Percentiles rank a stretch among this genome's conserved stretches.
Evolutionary conservation across 1,139 yeast species (phyloP).

Genomic region (Protomyces macrosporus): DNA sequence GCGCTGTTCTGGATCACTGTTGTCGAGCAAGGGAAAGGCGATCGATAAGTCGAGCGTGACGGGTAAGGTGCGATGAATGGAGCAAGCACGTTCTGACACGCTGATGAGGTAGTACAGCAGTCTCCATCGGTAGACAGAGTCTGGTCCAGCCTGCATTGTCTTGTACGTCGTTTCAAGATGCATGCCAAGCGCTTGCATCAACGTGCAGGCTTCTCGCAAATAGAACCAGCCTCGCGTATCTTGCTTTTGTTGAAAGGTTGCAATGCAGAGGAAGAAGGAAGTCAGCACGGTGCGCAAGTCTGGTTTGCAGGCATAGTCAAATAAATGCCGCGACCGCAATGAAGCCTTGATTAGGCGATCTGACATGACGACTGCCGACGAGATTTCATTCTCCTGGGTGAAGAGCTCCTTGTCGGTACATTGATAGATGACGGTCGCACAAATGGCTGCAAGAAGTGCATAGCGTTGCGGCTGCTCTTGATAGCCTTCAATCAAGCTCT

Average conservation of each 20-base stretch:
- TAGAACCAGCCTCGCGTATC: not conserved
- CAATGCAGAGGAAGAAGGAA: not conserved
- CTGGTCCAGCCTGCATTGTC: not conserved
- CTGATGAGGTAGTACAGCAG: not conserved
- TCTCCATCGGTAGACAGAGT: not conserved
- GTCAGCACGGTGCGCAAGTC: not conserved
- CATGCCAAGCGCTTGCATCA: not conserved
- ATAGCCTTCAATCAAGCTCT: not conserved
- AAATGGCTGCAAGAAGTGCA: not conserved
- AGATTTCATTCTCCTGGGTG: not conserved
- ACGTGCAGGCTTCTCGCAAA: not conserved
- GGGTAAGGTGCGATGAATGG: not conserved
- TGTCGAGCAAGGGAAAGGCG: not conserved
- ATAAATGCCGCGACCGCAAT: not conserved
- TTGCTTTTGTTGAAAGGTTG: constrained; percentile 2
- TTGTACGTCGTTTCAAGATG: not conserved
- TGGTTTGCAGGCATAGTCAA: not conserved
- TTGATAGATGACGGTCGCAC: not conserved
- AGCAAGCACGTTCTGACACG: not conserved
- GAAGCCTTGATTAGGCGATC: constrained; percentile 1
- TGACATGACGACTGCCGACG: not conserved
- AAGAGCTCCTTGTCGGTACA: constrained; percentile 1
- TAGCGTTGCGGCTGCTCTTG: not conserved
- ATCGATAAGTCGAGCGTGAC: not conserved
- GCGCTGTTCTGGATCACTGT: not conserved